Conservation (phyloP, 2,329 filamentous ascomycete genomes). For the Colletotrichum ledebouriae region DNA sequence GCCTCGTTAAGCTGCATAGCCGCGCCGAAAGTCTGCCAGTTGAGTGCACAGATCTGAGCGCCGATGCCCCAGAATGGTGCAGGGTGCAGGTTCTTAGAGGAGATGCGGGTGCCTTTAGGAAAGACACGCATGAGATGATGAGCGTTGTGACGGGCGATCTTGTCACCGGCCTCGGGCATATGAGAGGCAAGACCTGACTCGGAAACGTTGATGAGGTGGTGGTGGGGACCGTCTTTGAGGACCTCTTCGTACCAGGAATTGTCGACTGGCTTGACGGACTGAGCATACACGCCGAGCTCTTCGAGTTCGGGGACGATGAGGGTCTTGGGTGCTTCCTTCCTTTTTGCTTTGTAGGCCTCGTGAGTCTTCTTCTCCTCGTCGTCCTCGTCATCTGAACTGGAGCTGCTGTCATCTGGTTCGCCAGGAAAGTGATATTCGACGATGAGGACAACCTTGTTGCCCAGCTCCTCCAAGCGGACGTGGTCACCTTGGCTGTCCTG, state of each 20-base stretch:
- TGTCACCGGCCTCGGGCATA: constrained; percentile 60
- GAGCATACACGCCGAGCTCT: constrained; percentile 76
- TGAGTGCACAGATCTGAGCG: constrained; percentile 77
- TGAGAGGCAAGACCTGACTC: constrained; percentile 69
- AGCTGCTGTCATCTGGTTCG: constrained; percentile 59
- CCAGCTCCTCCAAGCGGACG: constrained; percentile 70
- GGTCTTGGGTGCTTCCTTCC: constrained; percentile 60
- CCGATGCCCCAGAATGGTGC: constrained; percentile 76
- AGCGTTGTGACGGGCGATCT: constrained; percentile 72
- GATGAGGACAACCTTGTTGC: constrained; percentile 74
- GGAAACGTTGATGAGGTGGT: constrained; percentile 78
- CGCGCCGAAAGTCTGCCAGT: constrained; percentile 77
- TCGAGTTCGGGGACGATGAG: constrained; percentile 75
- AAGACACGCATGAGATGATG: constrained; percentile 78
- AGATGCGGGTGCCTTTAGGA: constrained; percentile 77
- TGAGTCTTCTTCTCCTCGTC: constrained; percentile 57
- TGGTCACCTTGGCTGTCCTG: constrained; percentile 65
- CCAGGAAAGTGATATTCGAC: constrained; percentile 74
- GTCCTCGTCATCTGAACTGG: constrained; percentile 54
- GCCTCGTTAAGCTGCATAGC: constrained; percentile 78
- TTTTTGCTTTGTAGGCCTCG: constrained; percentile 62
- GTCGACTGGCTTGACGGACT: constrained; percentile 76
- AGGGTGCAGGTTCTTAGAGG: constrained; percentile 73
- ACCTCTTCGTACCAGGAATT: constrained; percentile 73
- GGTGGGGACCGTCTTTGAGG: constrained; percentile 69